Percentiles rank a stretch among this genome's conserved stretches.
Evolutionary conservation across 768 basidiomycete species (phyloP).

Genomic region (Daedaleopsis nitida): DNA sequence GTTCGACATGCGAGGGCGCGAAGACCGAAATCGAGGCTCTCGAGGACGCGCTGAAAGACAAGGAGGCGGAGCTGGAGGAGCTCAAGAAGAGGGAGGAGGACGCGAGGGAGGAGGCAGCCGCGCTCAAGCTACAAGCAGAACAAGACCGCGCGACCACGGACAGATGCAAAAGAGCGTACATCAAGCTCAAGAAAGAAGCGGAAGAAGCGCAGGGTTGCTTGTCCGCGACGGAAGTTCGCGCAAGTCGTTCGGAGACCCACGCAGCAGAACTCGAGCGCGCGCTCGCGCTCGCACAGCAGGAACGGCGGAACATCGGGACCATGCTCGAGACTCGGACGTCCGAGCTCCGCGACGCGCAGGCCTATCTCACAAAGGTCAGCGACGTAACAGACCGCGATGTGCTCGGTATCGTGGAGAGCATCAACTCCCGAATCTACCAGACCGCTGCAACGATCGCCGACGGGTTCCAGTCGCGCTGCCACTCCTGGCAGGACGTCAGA

Average conservation of each 20-base stretch:
- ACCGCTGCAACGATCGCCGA: slow-evolving; percentile 51
- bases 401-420: slow-evolving; percentile 41
- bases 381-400: slow-evolving; percentile 48
- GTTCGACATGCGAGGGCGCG: background rate
- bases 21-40: background rate
- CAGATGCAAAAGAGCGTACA: background rate
- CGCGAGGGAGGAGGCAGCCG: background rate
- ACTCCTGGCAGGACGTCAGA: background rate
- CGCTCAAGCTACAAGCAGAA: background rate
- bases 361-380: slow-evolving; percentile 47
- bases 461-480: slow-evolving; percentile 32
- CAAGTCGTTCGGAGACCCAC: background rate
- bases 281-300: slow-evolving; percentile 21
- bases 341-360: slow-evolving; percentile 48
- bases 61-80: no score
- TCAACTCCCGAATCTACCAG: slow-evolving; percentile 52
- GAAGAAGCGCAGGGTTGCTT: background rate
- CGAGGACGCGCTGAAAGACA: background rate
- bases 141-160: background rate
- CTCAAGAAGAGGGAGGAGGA: no score
- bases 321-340: slow-evolving; percentile 39
- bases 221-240: background rate
- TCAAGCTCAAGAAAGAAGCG: slow-evolving; percentile 18
- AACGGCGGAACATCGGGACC: slow-evolving; percentile 19
- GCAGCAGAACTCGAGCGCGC: slow-evolving; percentile 18